These are phyloP conservation scores for Babesia sp. DNA, from an alignment of 169 alveolate genomes.

Conservation along the genomic window DNA sequence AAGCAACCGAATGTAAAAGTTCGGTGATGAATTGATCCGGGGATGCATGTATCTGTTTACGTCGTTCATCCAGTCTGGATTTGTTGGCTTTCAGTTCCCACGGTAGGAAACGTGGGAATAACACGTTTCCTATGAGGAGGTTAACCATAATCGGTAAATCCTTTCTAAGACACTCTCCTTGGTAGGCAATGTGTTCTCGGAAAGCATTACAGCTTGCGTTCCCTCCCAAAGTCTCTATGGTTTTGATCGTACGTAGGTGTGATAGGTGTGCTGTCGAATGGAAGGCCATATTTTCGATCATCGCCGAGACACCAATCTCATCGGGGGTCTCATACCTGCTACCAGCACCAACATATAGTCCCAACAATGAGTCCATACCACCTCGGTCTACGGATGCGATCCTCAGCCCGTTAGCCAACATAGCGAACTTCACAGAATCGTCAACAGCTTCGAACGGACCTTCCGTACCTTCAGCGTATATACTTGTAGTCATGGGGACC, in stretches of 20 bases:
- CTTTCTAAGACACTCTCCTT: constrained; percentile 81
- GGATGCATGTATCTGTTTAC: constrained; percentile 64
- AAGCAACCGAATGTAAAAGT: constrained; percentile 84
- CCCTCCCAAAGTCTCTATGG: constrained; percentile 85
- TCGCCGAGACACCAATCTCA: constrained; percentile 82
- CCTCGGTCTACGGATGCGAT: constrained; percentile 77
- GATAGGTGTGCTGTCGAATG: constrained; percentile 87
- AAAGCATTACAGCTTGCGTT: constrained; percentile 78
- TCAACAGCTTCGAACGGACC: constrained; percentile 72
- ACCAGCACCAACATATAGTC: constrained; percentile 83
- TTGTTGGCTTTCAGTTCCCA: constrained; percentile 82
- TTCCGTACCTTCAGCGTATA: constrained; percentile 67
- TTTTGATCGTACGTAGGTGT: constrained; percentile 83
- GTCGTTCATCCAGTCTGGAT: constrained; percentile 64
- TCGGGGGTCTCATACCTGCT: constrained; percentile 75
- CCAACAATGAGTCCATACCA: constrained; percentile 55
- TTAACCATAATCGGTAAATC: constrained; percentile 81
- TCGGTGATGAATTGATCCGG: constrained; percentile 83
- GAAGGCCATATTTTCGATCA: constrained; percentile 84
- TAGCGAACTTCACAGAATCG: constrained; percentile 77
- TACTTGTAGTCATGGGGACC: constrained; percentile 73
- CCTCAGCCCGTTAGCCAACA: constrained; percentile 82
- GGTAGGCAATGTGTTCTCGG: constrained; percentile 78
- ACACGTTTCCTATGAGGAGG: constrained; percentile 83
- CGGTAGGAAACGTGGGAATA: constrained; percentile 84